Evolutionary conservation across 345 rosid genomes (phyloP), one percentile per base, ranked within the genome.

Genomic region (Gossypium australe): DNA sequence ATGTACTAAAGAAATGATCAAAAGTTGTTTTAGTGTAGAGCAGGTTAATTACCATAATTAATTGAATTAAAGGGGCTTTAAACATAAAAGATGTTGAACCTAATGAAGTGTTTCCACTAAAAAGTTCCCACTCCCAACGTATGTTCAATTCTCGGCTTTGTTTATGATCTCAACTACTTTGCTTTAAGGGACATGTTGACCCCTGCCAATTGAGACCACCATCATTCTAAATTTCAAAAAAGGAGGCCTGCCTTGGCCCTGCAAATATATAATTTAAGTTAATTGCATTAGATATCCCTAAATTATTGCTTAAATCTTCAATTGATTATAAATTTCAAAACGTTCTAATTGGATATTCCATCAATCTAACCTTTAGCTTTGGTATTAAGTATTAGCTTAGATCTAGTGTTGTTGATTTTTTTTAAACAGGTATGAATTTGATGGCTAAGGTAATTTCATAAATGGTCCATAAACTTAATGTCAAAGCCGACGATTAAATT

Each of bases 111-210:
- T 60, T 82, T 85, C 85, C 87, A 82, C 84, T 78, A 59, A 76
- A 81, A 80, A 81, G 76, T 76, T 78, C 77, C 87, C 84, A 75
- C 87, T 84, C 56, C 52, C 60, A 77, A 71, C 78, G 72, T 48
- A 45, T 24, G 41, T 41, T 44, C 76, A 25, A 62, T 25, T 24
- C 55, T 48, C 69, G 76, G 74, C 20, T 66, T n/a, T 69, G 59
- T 66, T 70, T 65, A 66, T 49, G 75, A 75, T 58, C 80, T 73
- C 58, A 71, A 44, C 44, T 72, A 34, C 78, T 47, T 72, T 82
- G 79, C 90, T 88, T 85, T 87, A 84, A 77, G 74, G 78, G 87
- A 87, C 88, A 88, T 64, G 80, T 2, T 85, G 90, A 72, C 82
- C 83, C 87, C 85, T 83, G 68, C 72, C 79, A 27, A 74, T 75